Evolutionary conservation across 2,329 filamentous ascomycete genomes (phyloP).

Genomic region (Fusarium newnesense): DNA sequence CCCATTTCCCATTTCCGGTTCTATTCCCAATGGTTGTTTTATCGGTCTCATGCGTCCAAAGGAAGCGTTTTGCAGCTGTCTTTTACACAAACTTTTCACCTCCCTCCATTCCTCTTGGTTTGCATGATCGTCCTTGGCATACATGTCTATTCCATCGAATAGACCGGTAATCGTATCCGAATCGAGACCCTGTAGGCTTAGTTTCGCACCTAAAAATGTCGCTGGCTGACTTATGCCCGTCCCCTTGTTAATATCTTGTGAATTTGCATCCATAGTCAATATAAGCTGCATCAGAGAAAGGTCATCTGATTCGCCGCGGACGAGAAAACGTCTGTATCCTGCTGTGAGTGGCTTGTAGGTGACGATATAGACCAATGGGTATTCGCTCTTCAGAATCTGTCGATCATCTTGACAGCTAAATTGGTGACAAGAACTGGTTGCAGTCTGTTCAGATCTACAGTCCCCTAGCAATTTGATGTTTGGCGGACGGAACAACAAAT

Average conservation of each 20-base stretch:
- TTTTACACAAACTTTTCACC: rapidly evolving
- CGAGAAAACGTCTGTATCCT: too few species aligned
- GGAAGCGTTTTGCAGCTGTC: neutral
- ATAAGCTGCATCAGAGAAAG: neutral
- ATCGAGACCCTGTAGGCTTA: neutral
- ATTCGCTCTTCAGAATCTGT: rapidly evolving
- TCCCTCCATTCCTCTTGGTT: neutral
- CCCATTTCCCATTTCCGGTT: rapidly evolving
- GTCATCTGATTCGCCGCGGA: too few species aligned
- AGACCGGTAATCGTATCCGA: rapidly evolving
- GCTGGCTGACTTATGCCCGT: neutral
- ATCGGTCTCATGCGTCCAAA: neutral
- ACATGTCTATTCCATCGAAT: rapidly evolving
- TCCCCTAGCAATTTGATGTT: neutral
- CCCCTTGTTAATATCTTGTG: neutral
- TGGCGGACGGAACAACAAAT: neutral
- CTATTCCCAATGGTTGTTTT: rapidly evolving
- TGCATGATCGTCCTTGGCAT: rapidly evolving
- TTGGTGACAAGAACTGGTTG: too few species aligned
- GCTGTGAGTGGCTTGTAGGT: too few species aligned
- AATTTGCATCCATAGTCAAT: neutral
- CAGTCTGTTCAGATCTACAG: neutral
- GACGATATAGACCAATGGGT: rapidly evolving
- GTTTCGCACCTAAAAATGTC: neutral
- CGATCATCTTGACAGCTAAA: too few species aligned